Conservation (phyloP, 805 yeast genomes). For the Martiniozyma abietophila region DNA sequence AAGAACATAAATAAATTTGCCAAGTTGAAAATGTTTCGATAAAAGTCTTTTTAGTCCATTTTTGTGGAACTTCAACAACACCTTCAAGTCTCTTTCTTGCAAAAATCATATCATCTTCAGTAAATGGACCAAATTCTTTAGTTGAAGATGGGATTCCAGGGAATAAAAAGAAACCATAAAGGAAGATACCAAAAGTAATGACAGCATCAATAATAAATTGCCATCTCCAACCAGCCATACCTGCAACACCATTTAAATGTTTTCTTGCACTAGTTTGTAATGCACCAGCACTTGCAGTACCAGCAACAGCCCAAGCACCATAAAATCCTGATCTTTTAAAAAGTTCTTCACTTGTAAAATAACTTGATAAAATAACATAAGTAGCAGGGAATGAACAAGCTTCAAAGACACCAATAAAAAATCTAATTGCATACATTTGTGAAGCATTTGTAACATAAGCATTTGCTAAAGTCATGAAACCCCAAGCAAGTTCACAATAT, state of each 20-base stretch:
- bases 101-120: slow-evolving; percentile 32
- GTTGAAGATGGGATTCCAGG: slow-evolving; percentile 55
- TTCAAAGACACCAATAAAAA: slow-evolving; percentile 62
- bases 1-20: slow-evolving; percentile 21
- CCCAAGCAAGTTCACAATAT: slow-evolving; percentile 55
- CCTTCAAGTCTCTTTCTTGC: slow-evolving; percentile 37
- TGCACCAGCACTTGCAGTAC: slow-evolving; percentile 48
- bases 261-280: slow-evolving; percentile 33
- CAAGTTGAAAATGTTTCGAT: slow-evolving; percentile 38
- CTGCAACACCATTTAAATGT: slow-evolving; percentile 20
- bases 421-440: slow-evolving; percentile 52
- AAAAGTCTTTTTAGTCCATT: slow-evolving; percentile 28
- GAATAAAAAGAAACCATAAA: slow-evolving; percentile 26
- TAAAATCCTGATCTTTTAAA: slow-evolving; percentile 58
- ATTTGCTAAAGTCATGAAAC: slow-evolving; percentile 50
- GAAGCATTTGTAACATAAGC: slow-evolving; percentile 40
- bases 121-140: slow-evolving; percentile 29
- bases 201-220: slow-evolving; percentile 46
- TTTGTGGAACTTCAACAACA: slow-evolving; percentile 28
- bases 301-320: slow-evolving; percentile 56
- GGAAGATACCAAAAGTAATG: slow-evolving; percentile 17
- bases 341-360: slow-evolving; percentile 45
- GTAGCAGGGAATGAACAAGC: slow-evolving; percentile 58
- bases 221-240: slow-evolving; percentile 44
- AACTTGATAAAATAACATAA: slow-evolving; percentile 49